Conservation (phyloP, 495 filamentous ascomycete species). For the Schizothecium vesticola region DNA sequence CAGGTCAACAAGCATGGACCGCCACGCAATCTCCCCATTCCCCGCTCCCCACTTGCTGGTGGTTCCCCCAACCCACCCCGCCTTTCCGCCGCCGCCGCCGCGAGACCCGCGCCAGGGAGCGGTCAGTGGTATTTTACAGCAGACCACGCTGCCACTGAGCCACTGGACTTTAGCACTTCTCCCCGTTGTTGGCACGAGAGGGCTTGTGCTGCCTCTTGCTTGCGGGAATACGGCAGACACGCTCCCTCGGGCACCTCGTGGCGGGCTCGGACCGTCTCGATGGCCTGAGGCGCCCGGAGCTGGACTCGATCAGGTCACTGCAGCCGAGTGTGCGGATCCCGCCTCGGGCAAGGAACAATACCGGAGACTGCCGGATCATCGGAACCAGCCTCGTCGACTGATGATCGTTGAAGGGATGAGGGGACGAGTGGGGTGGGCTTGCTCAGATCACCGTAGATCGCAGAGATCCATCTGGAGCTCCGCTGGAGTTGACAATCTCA, state of each 20-base stretch:
- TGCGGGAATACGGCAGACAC: not conserved
- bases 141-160: not conserved
- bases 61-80: conserved; percentile 13
- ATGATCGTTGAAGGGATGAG: not conserved
- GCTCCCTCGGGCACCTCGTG: not conserved
- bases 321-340: not conserved
- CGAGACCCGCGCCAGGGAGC: not conserved
- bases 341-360: not conserved
- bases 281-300: not conserved
- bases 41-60: not conserved
- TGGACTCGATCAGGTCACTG: not conserved
- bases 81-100: too few species aligned
- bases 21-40: conserved; percentile 3
- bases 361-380: not conserved
- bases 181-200: too few species aligned
- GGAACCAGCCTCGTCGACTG: not conserved
- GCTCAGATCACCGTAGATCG: not conserved
- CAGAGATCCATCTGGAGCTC: not conserved
- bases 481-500: not conserved
- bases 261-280: conserved; percentile 3
- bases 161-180: not conserved
- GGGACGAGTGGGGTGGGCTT: not conserved
- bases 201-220: not conserved
- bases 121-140: not conserved
- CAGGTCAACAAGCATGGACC: not conserved